phyloP scores from a whole-genome alignment of 768 basidiomycete genomes.

The Pisolithus marmoratus region DNA sequence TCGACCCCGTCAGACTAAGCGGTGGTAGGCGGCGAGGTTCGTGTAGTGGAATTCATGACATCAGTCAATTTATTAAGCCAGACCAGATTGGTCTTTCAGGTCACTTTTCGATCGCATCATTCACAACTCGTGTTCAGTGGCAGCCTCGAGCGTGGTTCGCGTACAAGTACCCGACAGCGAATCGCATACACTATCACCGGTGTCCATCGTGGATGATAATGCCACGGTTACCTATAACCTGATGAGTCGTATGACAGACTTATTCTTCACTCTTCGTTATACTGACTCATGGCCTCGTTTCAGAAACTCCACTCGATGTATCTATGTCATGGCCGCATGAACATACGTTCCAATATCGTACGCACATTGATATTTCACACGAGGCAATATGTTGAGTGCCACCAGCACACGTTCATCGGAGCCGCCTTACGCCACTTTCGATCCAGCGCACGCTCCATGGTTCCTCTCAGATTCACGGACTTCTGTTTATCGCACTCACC shows the following conservation, averaged over 20 bases:
- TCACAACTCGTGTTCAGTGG: conserved; percentile 64
- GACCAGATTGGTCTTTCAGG: conserved; percentile 67
- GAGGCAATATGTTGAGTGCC: conserved; percentile 1
- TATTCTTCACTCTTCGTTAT: not conserved
- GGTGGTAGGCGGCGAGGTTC: conserved; percentile 51
- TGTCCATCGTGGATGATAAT: conserved; percentile 35
- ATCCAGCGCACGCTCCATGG: conserved; percentile 70
- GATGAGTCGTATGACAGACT: conserved; percentile 32
- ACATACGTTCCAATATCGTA: conserved; percentile 53
- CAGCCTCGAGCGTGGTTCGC: conserved; percentile 48
- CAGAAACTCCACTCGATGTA: conserved; percentile 44
- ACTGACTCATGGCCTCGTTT: not conserved
- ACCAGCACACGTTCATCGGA: conserved; percentile 33
- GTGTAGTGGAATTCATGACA: not conserved
- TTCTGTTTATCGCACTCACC: conserved; percentile 58
- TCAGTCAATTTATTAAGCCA: conserved; percentile 1
- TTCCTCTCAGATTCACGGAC: conserved; percentile 69
- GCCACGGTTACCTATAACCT: conserved; percentile 46
- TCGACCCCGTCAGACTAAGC: conserved; percentile 64
- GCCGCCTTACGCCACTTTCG: conserved; percentile 45
- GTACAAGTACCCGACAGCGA: conserved; percentile 42
- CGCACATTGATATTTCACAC: conserved; percentile 12
- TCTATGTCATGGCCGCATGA: conserved; percentile 51
- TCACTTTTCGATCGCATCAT: conserved; percentile 65
- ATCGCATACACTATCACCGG: conserved; percentile 46